A percentile compares a stretch with the other conserved stretches of the same genome.
Evolutionary conservation across 495 filamentous ascomycete genomes (phyloP).

Genomic region (Glarea lozoyensis): DNA sequence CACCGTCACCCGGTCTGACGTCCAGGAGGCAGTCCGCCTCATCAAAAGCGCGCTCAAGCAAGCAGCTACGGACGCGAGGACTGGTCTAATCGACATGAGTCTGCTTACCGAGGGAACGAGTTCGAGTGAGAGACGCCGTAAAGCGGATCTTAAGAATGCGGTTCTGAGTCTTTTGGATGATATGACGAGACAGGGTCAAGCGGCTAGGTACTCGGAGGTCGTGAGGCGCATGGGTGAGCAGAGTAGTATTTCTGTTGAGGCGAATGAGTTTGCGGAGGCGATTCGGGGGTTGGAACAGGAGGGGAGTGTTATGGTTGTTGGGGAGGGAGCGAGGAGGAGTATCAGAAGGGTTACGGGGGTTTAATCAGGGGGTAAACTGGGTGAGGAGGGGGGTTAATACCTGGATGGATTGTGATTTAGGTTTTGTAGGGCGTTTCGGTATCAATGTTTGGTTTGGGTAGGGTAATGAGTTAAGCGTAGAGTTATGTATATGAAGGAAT

Average conservation of each 20-base stretch:
- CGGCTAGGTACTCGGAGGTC: slow-evolving; percentile 70
- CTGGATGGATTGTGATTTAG: too few relatives aligned
- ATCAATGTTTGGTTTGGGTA: too few relatives aligned
- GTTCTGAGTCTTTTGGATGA: slow-evolving; percentile 70
- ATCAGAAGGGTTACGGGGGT: slow-evolving; percentile 67
- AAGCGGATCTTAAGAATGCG: slow-evolving; percentile 76
- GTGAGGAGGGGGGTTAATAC: not conserved
- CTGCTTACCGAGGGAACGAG: slow-evolving; percentile 87
- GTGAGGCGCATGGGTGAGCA: slow-evolving; percentile 64
- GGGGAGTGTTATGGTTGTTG: slow-evolving; percentile 69
- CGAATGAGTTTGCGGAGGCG: slow-evolving; percentile 70
- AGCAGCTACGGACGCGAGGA: slow-evolving; percentile 82
- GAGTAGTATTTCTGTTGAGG: slow-evolving; percentile 64
- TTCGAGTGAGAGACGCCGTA: slow-evolving; percentile 69
- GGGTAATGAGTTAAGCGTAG: too few relatives aligned
- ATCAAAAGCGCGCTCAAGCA: slow-evolving; percentile 96
- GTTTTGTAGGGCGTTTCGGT: too few relatives aligned
- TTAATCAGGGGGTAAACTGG: slow-evolving; percentile 23
- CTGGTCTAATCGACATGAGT: slow-evolving; percentile 94
- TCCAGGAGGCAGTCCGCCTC: slow-evolving; percentile 82
- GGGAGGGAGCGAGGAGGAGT: slow-evolving; percentile 74
- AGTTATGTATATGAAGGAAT: too few relatives aligned
- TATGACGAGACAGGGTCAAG: slow-evolving; percentile 54
- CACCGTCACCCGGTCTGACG: slow-evolving; percentile 71
- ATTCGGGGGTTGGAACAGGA: slow-evolving; percentile 75